These are phyloP conservation scores for Geotrichum europaeum DNA, from an alignment of 1,139 yeast species.

Conservation along the genomic window DNA sequence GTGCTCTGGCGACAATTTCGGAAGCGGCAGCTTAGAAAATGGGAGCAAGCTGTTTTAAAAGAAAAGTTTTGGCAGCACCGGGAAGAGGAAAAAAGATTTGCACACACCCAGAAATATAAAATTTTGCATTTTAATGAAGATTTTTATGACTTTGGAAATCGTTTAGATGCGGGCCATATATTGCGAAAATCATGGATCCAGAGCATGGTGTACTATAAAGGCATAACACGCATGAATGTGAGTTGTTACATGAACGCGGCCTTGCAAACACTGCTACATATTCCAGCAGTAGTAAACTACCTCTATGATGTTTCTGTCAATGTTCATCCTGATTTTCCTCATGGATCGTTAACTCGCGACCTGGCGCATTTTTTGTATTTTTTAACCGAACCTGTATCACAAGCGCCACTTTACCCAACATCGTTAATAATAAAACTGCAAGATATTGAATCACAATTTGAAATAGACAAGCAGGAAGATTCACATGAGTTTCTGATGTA, in stretches of 20 bases:
- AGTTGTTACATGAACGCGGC: constrained; percentile 89
- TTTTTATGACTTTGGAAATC: too few relatives aligned
- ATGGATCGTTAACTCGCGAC: background rate
- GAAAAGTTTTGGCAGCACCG: too few relatives aligned
- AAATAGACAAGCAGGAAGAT: constrained; percentile 92
- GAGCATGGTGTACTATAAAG: too few relatives aligned
- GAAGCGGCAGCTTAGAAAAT: too few relatives aligned
- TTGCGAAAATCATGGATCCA: too few relatives aligned
- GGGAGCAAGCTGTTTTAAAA: too few relatives aligned
- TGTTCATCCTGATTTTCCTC: constrained; percentile 33
- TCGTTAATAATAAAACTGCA: background rate
- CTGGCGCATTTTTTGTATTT: background rate
- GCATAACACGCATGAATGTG: too few relatives aligned
- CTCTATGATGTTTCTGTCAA: constrained; percentile 44
- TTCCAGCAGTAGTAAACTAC: constrained; percentile 86
- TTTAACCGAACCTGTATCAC: background rate
- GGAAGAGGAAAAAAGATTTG: too few relatives aligned
- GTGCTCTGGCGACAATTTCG: too few relatives aligned
- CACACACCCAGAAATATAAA: too few relatives aligned
- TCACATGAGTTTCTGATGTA: constrained; percentile 96
- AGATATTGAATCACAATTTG: constrained; percentile 41
- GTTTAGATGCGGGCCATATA: too few relatives aligned
- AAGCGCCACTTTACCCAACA: background rate
- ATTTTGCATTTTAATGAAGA: too few relatives aligned
- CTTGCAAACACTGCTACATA: constrained; percentile 78